A percentile compares a stretch with the other conserved stretches of the same genome.
phyloP scores from a whole-genome alignment of 1,284 basidiomycete species.

The Heliocybe sulcata region DNA sequence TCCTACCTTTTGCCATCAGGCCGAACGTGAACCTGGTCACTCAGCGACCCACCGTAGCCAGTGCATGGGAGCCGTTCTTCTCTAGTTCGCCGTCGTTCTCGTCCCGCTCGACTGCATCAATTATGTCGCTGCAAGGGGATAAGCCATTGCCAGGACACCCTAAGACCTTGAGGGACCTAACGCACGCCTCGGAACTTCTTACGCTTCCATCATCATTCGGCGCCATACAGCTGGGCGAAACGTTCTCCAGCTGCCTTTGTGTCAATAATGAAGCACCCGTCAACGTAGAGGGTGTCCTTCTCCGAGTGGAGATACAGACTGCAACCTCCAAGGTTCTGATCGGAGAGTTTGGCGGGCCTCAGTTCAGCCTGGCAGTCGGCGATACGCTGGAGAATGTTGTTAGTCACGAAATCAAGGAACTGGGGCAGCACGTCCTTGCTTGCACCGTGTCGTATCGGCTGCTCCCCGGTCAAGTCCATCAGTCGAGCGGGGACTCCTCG shows the following conservation, averaged over 20 bases:
- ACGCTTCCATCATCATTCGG: constrained; percentile 74
- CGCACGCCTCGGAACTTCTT: constrained; percentile 63
- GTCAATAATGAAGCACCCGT: constrained; percentile 70
- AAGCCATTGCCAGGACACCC: constrained; percentile 63
- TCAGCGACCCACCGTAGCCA: constrained; percentile 67
- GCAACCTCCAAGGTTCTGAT: constrained; percentile 54
- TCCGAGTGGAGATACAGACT: constrained; percentile 76
- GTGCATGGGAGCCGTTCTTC: constrained; percentile 78
- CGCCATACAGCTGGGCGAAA: constrained; percentile 75
- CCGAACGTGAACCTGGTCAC: constrained; percentile 6
- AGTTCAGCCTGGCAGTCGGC: constrained; percentile 36
- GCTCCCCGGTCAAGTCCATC: constrained; percentile 33
- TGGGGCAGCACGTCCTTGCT: constrained; percentile 75
- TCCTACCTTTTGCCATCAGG: constrained; percentile 5
- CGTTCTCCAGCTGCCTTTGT: constrained; percentile 70
- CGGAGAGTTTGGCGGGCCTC: constrained; percentile 53
- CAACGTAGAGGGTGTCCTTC: constrained; percentile 47
- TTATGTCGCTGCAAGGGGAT: constrained; percentile 70
- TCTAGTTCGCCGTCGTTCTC: constrained; percentile 75
- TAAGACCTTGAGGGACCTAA: constrained; percentile 73
- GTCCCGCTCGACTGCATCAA: constrained; percentile 66
- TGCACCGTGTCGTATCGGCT: constrained; percentile 69
- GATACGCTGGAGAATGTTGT: constrained; percentile 61
- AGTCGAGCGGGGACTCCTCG: constrained; percentile 21
- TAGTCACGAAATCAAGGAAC: constrained; percentile 76